Evolutionary conservation across 441 rosid species (phyloP).

Genomic region (Erodium texanum): DNA sequence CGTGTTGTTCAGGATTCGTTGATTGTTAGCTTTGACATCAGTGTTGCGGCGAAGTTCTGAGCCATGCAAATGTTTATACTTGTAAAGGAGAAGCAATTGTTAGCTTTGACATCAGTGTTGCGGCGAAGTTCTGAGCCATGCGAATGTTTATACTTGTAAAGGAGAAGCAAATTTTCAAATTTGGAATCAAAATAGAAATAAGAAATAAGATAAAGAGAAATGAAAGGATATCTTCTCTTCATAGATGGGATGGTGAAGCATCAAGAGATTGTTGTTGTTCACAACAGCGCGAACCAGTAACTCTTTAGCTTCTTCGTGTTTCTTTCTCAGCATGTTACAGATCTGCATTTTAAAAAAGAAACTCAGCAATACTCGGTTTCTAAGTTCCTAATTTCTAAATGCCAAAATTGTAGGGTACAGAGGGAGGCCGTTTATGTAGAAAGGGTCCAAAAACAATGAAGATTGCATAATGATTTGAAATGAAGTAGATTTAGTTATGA

Average conservation of each 20-base stretch:
- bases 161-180: slow-evolving; percentile 28
- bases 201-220: neutral
- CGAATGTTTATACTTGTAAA: slow-evolving; percentile 52
- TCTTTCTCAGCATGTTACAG: slow-evolving; percentile 71
- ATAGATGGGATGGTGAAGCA: slow-evolving; percentile 76
- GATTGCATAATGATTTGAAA: neutral
- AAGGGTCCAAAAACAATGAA: too few relatives aligned
- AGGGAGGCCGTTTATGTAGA: too few relatives aligned
- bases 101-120: slow-evolving; percentile 24
- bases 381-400: too few relatives aligned
- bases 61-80: slow-evolving; percentile 46
- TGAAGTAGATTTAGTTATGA: neutral
- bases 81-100: slow-evolving; percentile 37
- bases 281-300: slow-evolving; percentile 68
- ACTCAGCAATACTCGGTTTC: neutral
- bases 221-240: slow-evolving; percentile 82
- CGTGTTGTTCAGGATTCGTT: neutral
- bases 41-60: slow-evolving; percentile 49
- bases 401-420: too few relatives aligned
- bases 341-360: slow-evolving; percentile 39
- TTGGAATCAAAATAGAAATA: neutral
- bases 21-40: slow-evolving; percentile 19
- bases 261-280: slow-evolving; percentile 63
- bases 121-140: slow-evolving; percentile 54
- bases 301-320: slow-evolving; percentile 79